These are phyloP conservation scores for Salix suchowensis DNA, from an alignment of 345 rosid species.

Conservation along the genomic window DNA sequence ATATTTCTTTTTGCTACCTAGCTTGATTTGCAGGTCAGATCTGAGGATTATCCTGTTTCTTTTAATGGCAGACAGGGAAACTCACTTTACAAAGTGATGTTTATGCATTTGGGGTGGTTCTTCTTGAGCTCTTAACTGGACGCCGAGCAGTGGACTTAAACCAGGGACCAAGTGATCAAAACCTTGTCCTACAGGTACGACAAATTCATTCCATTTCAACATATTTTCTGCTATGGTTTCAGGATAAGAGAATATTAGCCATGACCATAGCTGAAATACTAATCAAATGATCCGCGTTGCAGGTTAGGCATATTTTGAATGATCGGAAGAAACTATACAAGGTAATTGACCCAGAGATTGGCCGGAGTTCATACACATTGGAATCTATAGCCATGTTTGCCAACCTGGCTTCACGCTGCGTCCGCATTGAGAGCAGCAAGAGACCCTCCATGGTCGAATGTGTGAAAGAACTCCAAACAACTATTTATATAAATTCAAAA, in stretches of 20 bases:
- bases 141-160: conserved; percentile 89
- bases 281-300: conserved; percentile 28
- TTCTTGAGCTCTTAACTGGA: conserved; percentile 88
- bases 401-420: conserved; percentile 87
- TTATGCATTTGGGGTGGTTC: conserved; percentile 96
- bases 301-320: conserved; percentile 77
- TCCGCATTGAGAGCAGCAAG: conserved; percentile 76
- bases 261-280: conserved; percentile 1
- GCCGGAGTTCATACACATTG: conserved; percentile 62
- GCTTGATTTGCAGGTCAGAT: conserved; percentile 7
- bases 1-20: not conserved
- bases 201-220: conserved; percentile 4
- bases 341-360: conserved; percentile 78
- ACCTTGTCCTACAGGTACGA: conserved; percentile 85
- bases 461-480: conserved; percentile 72
- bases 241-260: conserved; percentile 3
- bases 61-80: conserved; percentile 71
- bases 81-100: conserved; percentile 94
- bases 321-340: conserved; percentile 72
- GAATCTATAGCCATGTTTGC: conserved; percentile 88
- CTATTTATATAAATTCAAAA: conserved; percentile 63
- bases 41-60: not conserved
- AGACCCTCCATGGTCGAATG: conserved; percentile 84
- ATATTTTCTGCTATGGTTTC: conserved; percentile 8
- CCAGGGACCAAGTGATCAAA: conserved; percentile 83